These are phyloP conservation scores for Brettanomyces nanus DNA, from an alignment of 805 yeast genomes.

Conservation along the genomic window DNA sequence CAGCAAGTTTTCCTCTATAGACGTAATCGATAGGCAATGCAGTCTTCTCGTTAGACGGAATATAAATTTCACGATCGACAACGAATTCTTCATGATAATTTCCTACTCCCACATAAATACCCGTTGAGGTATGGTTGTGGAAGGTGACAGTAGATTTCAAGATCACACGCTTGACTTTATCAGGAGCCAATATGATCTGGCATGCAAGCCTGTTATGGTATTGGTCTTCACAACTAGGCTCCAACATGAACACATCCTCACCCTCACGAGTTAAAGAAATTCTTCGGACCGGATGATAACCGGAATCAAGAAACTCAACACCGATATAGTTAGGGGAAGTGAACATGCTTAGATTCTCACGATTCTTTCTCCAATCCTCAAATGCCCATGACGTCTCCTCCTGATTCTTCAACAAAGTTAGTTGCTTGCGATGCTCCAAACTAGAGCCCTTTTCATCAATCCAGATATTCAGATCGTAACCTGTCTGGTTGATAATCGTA, in stretches of 20 bases:
- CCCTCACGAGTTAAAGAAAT: conserved; percentile 78
- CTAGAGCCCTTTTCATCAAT: conserved; percentile 32
- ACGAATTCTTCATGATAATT: conserved; percentile 24
- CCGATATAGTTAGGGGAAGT: conserved; percentile 55
- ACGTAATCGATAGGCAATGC: conserved; percentile 72
- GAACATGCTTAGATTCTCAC: conserved; percentile 71
- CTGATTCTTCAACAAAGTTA: conserved; percentile 36
- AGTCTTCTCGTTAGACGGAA: conserved; percentile 49
- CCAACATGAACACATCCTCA: conserved; percentile 61
- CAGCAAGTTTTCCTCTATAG: conserved; percentile 44
- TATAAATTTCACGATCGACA: conserved; percentile 25
- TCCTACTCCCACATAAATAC: conserved; percentile 36
- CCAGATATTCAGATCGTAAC: conserved; percentile 77
- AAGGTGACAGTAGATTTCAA: conserved; percentile 69
- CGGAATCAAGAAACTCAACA: conserved; percentile 47
- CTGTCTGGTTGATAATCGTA: conserved; percentile 75
- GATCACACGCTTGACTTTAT: conserved; percentile 71
- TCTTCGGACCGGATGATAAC: conserved; percentile 43
- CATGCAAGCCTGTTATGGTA: conserved; percentile 71
- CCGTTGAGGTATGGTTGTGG: conserved; percentile 58
- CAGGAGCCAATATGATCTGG: conserved; percentile 60
- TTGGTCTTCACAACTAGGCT: conserved; percentile 40
- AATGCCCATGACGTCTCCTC: conserved; percentile 75
- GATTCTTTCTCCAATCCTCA: conserved; percentile 84
- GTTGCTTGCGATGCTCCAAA: conserved; percentile 20